Evolutionary conservation across 2,329 filamentous ascomycete species (phyloP).

Genomic region (Calonectria hawksworthii): DNA sequence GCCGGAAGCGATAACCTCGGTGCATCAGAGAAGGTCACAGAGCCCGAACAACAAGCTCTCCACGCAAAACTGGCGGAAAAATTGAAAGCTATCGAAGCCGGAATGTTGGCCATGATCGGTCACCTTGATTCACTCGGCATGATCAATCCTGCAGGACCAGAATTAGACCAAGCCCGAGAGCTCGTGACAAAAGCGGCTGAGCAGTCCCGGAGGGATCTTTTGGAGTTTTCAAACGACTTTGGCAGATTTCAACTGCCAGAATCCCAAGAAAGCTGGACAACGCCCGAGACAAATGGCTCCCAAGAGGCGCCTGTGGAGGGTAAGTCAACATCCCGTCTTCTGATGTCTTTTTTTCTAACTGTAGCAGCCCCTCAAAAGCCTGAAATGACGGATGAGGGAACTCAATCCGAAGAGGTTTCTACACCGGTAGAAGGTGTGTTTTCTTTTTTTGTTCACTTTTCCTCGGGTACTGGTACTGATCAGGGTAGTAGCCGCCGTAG

Average conservation of each 20-base stretch:
- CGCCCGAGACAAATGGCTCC: neutral
- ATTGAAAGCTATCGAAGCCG: neutral
- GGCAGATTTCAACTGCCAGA: neutral
- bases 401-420: neutral
- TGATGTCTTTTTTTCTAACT: neutral
- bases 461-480: neutral
- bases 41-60: neutral
- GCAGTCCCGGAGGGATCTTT: conserved; percentile 7
- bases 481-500: neutral
- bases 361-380: neutral
- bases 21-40: neutral
- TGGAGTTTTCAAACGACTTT: conserved; percentile 11
- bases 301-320: neutral
- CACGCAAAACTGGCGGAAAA: conserved; percentile 19
- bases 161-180: conserved; percentile 1
- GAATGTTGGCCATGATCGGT: conserved; percentile 13
- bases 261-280: neutral
- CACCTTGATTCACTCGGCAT: conserved; percentile 15
- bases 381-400: neutral
- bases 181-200: neutral
- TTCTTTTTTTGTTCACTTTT: too few species aligned
- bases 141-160: neutral
- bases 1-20: neutral
- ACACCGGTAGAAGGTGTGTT: neutral
- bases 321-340: neutral